These are phyloP conservation scores for Millerozyma acaciae DNA, from an alignment of 805 yeast species.

Conservation along the genomic window DNA sequence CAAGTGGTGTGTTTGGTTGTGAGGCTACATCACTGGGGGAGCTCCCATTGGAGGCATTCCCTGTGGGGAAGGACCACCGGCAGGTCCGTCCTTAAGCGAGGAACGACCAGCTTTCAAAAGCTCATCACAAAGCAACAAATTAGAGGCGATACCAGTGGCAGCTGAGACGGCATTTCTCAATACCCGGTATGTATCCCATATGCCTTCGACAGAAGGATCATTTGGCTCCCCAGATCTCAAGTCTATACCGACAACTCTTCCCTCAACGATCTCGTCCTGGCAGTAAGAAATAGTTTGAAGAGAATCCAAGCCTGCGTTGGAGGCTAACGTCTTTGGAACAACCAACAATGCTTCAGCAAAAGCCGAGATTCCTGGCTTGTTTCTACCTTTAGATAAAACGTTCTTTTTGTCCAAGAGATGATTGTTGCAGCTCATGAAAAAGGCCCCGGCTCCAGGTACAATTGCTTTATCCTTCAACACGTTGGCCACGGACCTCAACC, in stretches of 20 bases:
- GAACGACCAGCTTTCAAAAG: slow-evolving; percentile 95
- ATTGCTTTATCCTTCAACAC: slow-evolving; percentile 80
- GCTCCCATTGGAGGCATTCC: slow-evolving; percentile 17
- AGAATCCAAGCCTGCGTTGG: slow-evolving; percentile 91
- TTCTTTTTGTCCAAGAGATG: slow-evolving; percentile 51
- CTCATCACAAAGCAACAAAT: slow-evolving; percentile 91
- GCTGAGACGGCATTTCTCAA: slow-evolving; percentile 87
- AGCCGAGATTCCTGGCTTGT: slow-evolving; percentile 86
- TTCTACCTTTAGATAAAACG: slow-evolving; percentile 71
- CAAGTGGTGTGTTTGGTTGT: too few species aligned
- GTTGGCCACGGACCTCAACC: slow-evolving; percentile 90
- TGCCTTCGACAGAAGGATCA: slow-evolving; percentile 91
- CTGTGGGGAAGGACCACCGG: slow-evolving; percentile 17
- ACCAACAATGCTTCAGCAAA: slow-evolving; percentile 89
- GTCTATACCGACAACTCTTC: slow-evolving; percentile 85
- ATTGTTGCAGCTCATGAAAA: slow-evolving; percentile 77
- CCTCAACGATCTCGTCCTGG: slow-evolving; percentile 83
- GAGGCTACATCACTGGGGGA: slow-evolving; percentile 13
- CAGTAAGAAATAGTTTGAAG: slow-evolving; percentile 84
- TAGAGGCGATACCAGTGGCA: slow-evolving; percentile 92
- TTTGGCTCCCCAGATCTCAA: slow-evolving; percentile 89
- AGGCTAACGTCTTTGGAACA: slow-evolving; percentile 87
- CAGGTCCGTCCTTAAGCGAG: slow-evolving; percentile 66
- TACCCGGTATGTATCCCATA: slow-evolving; percentile 95
- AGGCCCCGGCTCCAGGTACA: slow-evolving; percentile 97